These are phyloP conservation scores for Shiraia sp. DNA, from an alignment of 2,329 filamentous ascomycete genomes.

Conservation along the genomic window DNA sequence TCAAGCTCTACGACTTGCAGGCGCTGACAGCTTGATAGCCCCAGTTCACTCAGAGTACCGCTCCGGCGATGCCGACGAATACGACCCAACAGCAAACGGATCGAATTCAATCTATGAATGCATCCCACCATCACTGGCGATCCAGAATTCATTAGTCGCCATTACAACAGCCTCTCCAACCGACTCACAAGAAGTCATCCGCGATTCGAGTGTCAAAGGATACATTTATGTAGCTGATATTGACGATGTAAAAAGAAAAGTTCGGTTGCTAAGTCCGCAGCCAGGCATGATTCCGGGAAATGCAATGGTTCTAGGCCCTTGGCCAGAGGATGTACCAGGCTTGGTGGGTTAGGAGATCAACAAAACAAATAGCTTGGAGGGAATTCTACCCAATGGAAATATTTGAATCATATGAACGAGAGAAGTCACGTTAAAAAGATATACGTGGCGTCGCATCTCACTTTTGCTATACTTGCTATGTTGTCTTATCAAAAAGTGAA, in stretches of 20 bases:
- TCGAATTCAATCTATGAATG: conserved; percentile 60
- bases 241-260: conserved; percentile 78
- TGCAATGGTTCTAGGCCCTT: conserved; percentile 81
- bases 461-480: too few relatives aligned
- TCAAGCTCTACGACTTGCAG: neutral
- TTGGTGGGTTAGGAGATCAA: conserved; percentile 54
- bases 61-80: conserved; percentile 54
- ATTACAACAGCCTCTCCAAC: conserved; percentile 76
- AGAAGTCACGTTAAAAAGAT: too few relatives aligned
- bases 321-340: conserved; percentile 84
- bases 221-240: conserved; percentile 93
- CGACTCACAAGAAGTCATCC: conserved; percentile 72
- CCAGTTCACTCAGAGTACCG: conserved; percentile 28
- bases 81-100: conserved; percentile 36
- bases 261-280: conserved; percentile 82
- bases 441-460: too few relatives aligned
- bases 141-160: conserved; percentile 82
- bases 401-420: too few relatives aligned
- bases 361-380: too few relatives aligned
- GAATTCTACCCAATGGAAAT: too few relatives aligned
- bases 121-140: conserved; percentile 65
- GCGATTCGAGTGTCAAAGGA: conserved; percentile 83
- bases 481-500: neutral
- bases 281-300: conserved; percentile 77
- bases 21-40: neutral